phyloP scores from a whole-genome alignment of 306 rosid species.

The Bauhinia variegata region DNA sequence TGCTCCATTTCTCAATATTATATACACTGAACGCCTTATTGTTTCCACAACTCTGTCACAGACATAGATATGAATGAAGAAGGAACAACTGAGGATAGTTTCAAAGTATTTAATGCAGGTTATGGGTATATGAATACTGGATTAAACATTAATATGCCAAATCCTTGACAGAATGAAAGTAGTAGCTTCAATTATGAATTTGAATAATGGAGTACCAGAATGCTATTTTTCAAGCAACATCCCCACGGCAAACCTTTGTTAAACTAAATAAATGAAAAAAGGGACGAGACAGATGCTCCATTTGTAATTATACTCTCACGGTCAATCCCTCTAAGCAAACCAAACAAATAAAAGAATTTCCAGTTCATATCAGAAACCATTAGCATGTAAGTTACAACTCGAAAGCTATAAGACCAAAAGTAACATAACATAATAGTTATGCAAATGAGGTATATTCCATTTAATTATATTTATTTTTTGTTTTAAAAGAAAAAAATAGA shows the following conservation, averaged over 20 bases:
- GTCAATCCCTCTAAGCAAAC: conserved; percentile 10
- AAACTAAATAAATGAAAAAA: neutral
- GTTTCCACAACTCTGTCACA: too few species aligned
- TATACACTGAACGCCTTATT: too few species aligned
- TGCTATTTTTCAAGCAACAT: neutral
- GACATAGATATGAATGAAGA: too few species aligned
- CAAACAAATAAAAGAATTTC: conserved; percentile 8
- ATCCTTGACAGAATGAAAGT: neutral
- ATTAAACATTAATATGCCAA: neutral
- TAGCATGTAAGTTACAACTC: neutral
- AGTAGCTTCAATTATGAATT: conserved; percentile 10
- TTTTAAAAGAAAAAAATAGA: neutral
- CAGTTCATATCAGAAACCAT: neutral
- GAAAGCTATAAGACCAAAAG: conserved; percentile 7
- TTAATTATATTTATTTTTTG: too few species aligned
- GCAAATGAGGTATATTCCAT: neutral
- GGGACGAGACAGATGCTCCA: neutral
- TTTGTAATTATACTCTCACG: neutral
- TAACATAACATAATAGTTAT: neutral
- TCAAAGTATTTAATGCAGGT: neutral
- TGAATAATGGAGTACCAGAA: neutral
- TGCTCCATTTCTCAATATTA: neutral
- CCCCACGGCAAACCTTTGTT: neutral
- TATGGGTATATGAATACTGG: neutral
- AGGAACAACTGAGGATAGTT: neutral